phyloP scores from a whole-genome alignment of 1,139 yeast genomes.

The Blastobotrys elegans region DNA sequence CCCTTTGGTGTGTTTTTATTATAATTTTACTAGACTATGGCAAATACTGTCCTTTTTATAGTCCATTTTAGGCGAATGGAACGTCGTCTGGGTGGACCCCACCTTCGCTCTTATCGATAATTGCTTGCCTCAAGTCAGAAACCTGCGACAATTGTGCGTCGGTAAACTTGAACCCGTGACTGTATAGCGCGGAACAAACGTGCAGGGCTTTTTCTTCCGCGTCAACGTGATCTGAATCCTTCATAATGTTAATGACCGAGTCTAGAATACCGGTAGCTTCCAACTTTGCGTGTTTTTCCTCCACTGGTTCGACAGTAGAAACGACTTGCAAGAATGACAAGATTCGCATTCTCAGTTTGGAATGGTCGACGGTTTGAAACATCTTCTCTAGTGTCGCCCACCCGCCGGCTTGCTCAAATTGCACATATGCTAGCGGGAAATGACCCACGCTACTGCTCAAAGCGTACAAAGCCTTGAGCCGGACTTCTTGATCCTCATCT shows the following conservation, averaged over 20 bases:
- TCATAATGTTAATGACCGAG: conserved; percentile 39
- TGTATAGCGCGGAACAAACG: conserved; percentile 45
- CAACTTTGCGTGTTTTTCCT: conserved; percentile 39
- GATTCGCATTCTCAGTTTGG: conserved; percentile 43
- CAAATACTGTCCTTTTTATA: not conserved
- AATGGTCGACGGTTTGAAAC: conserved; percentile 22
- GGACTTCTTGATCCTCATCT: conserved; percentile 29
- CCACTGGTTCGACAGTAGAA: conserved; percentile 47
- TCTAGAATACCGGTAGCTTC: conserved; percentile 41
- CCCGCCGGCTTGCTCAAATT: conserved; percentile 58
- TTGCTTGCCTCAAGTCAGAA: conserved; percentile 36
- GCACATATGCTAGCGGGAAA: conserved; percentile 49
- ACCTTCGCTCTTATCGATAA: conserved; percentile 18
- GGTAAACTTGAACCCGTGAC: conserved; percentile 45
- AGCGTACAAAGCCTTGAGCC: conserved; percentile 71
- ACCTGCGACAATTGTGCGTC: conserved; percentile 44
- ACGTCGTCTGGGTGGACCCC: conserved; percentile 20
- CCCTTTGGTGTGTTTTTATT: not conserved
- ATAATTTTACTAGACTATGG: not conserved
- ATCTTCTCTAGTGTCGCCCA: conserved; percentile 44
- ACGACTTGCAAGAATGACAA: conserved; percentile 51
- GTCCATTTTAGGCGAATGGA: conserved; percentile 13
- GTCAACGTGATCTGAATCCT: conserved; percentile 39
- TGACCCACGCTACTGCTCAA: conserved; percentile 73
- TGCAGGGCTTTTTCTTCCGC: conserved; percentile 59